Evolutionary conservation across 164 flowering plant species (phyloP), one percentile per base, ranked within the genome.

Genomic region (Macadamia tetraphylla): DNA sequence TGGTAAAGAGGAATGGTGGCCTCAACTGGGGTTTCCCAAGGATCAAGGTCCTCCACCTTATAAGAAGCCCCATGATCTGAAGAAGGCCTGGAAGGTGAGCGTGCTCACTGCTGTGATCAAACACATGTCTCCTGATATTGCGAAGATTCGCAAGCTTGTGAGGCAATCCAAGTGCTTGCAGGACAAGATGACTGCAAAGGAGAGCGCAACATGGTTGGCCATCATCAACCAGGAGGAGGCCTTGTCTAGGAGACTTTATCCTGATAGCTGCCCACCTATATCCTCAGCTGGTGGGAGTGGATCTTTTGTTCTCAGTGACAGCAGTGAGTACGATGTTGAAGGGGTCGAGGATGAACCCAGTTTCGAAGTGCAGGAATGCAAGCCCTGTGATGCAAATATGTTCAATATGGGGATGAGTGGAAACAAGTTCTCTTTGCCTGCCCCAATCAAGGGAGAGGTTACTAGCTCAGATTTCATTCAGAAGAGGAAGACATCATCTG

Each of bases 11-110:
- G 86, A 81, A 6, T 88, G 94, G 94, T 88, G 94, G 89, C 74
- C 82, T 1, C 82, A 81, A 30, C 31, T 84, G 74, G 83, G 86
- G 15, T 62, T 87, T 32, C 84, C 86, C 0, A 75, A 78, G 57
- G 87, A 82, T 56, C 88, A 86, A 53, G 85, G 85, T 0, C 81
- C 85, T 5, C 90, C 94, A 0, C 89, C 94, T 0, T 88, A 88
- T 76, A 85, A 81, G 81, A 88, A 88, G 74, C 90, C 93, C 44
- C 93, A 88, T 74, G 93, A 88, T 75, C 75, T 88, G 71, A 88
- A 86, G 77, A 86, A 84, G 70, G 86, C 86, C 2, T 87, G 89
- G 92, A 87, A 86, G 72, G 87, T 84, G n/a, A 67, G 87, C 32
- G 88, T 88, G 43, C 75, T 88, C 1, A 88, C 92, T 1, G 87